phyloP scores from a whole-genome alignment of 176 grass and related monocot genomes.

The Oryza australiensis region DNA sequence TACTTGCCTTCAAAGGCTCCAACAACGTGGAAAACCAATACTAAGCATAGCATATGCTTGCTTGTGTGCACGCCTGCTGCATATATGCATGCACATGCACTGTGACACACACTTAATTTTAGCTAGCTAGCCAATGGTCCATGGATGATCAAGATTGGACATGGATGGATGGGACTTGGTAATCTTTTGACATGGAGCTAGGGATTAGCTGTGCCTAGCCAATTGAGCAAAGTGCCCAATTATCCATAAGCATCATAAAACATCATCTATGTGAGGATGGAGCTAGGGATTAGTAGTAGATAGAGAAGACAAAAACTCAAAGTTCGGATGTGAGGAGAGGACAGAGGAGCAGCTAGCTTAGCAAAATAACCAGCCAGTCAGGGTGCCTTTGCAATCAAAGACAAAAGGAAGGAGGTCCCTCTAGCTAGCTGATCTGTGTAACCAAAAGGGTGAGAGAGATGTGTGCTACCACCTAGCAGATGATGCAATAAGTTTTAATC shows the following conservation, averaged over 20 bases:
- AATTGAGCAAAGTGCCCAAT: neutral
- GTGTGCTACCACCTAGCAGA: neutral
- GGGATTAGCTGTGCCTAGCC: neutral
- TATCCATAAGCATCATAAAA: neutral
- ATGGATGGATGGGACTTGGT: conserved; percentile 16
- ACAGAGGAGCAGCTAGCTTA: neutral
- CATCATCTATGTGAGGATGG: neutral
- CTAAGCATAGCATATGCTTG: neutral
- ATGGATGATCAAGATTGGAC: neutral
- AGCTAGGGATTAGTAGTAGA: neutral
- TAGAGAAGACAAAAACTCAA: conserved; percentile 21
- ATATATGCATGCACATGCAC: neutral
- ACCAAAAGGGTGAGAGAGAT: neutral
- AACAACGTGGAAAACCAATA: neutral
- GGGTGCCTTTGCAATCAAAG: conserved; percentile 22
- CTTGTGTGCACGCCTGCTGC: neutral
- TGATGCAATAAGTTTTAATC: neutral
- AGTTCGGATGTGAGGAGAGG: neutral
- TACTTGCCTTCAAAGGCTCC: conserved; percentile 41
- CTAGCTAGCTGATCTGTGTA: neutral
- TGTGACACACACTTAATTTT: neutral
- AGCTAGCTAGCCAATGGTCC: neutral
- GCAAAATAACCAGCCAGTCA: neutral
- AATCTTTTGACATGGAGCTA: neutral
- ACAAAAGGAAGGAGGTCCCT: neutral